phyloP scores from a whole-genome alignment of 805 yeast species.

The Cyberlindnera subsufficiens region DNA sequence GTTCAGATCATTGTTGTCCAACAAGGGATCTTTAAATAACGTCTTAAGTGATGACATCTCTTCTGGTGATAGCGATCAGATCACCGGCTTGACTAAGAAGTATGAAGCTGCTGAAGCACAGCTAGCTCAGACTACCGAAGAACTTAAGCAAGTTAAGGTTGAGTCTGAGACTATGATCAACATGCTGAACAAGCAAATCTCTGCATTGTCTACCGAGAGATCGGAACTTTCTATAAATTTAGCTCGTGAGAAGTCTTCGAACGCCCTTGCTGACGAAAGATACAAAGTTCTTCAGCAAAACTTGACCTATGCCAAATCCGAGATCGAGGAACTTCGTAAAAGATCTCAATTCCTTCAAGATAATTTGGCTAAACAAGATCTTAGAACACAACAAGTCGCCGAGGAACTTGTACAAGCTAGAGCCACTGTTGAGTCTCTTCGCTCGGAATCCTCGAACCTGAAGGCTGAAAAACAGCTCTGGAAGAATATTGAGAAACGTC shows the following conservation, averaged over 20 bases:
- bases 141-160: constrained; percentile 24
- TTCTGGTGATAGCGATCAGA: constrained; percentile 2
- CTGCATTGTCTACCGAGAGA: constrained; percentile 33
- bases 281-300: constrained; percentile 34
- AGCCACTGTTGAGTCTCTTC: constrained; percentile 36
- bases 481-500: constrained; percentile 40
- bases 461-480: constrained; percentile 50
- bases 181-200: constrained; percentile 43
- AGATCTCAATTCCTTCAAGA: constrained; percentile 36
- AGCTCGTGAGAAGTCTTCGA: constrained; percentile 50
- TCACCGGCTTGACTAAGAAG: constrained; percentile 10
- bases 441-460: constrained; percentile 41
- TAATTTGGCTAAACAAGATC: constrained; percentile 40
- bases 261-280: constrained; percentile 48
- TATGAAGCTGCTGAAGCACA: constrained; percentile 12
- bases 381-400: constrained; percentile 38
- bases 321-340: constrained; percentile 38
- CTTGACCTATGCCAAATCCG: constrained; percentile 35
- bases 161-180: constrained; percentile 40
- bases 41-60: constrained; percentile 16
- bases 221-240: constrained; percentile 43
- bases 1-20: constrained; percentile 33
- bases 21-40: constrained; percentile 14
- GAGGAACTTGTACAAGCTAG: constrained; percentile 54
- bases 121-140: constrained; percentile 9